Evolutionary conservation across 768 basidiomycete species (phyloP), one percentile per base, ranked within the genome.

Genomic region (Podaxis sp.): DNA sequence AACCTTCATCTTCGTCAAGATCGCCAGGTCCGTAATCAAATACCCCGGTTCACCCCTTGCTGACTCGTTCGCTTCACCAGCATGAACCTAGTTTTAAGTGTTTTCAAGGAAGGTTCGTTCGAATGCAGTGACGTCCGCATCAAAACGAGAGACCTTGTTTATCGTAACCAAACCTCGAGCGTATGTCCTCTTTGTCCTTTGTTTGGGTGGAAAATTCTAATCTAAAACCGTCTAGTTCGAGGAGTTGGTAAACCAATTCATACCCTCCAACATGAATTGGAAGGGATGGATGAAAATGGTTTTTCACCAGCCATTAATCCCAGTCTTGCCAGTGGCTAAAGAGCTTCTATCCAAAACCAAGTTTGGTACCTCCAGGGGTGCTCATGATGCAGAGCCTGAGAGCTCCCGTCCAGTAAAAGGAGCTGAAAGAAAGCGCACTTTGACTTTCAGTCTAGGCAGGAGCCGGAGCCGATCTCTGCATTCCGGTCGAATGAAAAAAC

Each of bases 241-340:
- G 71, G 89, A 91, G 63, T 66, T 91, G 48, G 87, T 89, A 13
- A 85, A 88, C 65, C 87, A 91, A 65, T 91, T 91, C 68, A 85
- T 91, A 60, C 90, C 90, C 3, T 88, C 87, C 2, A 84, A 89
- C 65, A 85, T 84, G 72, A 86, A 82, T 50, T 91, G 89, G 89
- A 83, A 81, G 69, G 89, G 89, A 14, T 91, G 90, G 90, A 81
- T 91, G 36, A 89, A 88, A 67, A 89, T 91, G 80, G 90, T 87
- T 13, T 88, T 91, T 73, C 85, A 90, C 59, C 90, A 91, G 66
- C 89, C 89, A 23, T 76, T 91, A 11, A 77, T 91, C 2, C 89
- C 89, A 25, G 89, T 91, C 3, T 76, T 91, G 14, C 89, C 89
- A 4, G 89, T 91, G 5, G 90, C 90, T 14, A 85, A 87, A 52